phyloP scores from a whole-genome alignment of 1,284 basidiomycete genomes.

The Mycena sp. region DNA sequence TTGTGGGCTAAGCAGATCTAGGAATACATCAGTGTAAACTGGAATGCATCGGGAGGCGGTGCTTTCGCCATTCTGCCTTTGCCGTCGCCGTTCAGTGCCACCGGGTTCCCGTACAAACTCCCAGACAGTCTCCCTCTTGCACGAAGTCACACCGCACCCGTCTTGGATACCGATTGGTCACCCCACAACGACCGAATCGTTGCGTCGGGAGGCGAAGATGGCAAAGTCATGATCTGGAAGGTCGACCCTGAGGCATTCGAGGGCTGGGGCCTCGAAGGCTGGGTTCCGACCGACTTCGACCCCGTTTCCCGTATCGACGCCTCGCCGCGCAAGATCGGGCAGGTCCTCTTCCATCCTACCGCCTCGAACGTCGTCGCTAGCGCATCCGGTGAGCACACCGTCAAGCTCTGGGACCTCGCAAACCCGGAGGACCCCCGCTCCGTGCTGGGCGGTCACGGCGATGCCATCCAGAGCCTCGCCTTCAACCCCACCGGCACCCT shows the following conservation, averaged over 20 bases:
- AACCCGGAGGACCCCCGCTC: conserved; percentile 70
- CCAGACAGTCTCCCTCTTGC: conserved; percentile 95
- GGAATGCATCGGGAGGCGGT: conserved; percentile 95
- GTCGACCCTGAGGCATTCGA: conserved; percentile 78
- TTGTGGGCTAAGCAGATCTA: conserved; percentile 39
- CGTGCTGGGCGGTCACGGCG: conserved; percentile 81
- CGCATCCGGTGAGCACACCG: conserved; percentile 88
- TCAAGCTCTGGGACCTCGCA: conserved; percentile 93
- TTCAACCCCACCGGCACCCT: conserved; percentile 89
- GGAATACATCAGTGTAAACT: conserved; percentile 93
- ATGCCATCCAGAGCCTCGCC: conserved; percentile 88
- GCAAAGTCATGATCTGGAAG: conserved; percentile 92
- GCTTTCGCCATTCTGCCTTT: conserved; percentile 94
- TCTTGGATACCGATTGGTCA: conserved; percentile 98
- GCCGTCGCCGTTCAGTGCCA: conserved; percentile 73
- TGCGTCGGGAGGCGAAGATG: conserved; percentile 93
- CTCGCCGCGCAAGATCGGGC: conserved; percentile 89
- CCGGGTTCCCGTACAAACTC: conserved; percentile 69
- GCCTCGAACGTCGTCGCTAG: conserved; percentile 89
- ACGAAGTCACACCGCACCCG: conserved; percentile 84
- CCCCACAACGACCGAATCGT: conserved; percentile 94
- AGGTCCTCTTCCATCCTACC: conserved; percentile 95
- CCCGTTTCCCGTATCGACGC: conserved; percentile 82
- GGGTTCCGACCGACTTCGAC: conserved; percentile 86
- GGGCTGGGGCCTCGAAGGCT: conserved; percentile 88